Evolutionary conservation across 768 basidiomycete genomes (phyloP).

Genomic region (Lentinula raphanica): DNA sequence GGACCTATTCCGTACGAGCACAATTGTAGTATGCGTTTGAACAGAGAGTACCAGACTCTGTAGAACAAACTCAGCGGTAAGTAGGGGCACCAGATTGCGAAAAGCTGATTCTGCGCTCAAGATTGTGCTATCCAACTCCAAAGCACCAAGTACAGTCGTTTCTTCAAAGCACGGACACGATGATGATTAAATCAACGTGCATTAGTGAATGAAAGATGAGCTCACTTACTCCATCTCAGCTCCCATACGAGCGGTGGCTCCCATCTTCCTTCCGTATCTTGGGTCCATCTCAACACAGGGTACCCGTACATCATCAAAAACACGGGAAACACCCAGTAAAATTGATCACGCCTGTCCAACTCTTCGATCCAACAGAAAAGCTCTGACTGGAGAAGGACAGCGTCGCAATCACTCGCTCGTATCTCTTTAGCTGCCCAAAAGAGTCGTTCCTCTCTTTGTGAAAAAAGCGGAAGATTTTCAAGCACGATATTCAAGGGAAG

Average conservation of each 20-base stretch:
- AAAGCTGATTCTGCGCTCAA: not conserved
- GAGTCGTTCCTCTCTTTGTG: not conserved
- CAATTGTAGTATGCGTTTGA: not conserved
- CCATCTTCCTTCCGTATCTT: not conserved
- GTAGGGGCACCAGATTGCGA: not conserved
- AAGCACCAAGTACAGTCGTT: not conserved
- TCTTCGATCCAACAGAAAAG: not conserved
- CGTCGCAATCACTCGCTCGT: not conserved
- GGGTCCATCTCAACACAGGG: not conserved
- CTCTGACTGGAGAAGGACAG: not conserved
- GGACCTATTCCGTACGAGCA: not conserved
- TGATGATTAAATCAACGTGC: not conserved
- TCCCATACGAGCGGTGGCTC: conserved; percentile 1
- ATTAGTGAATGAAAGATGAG: not conserved
- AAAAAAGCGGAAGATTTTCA: not conserved
- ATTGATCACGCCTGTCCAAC: not conserved
- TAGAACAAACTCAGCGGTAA: not conserved
- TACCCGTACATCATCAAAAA: not conserved
- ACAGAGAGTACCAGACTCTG: not conserved
- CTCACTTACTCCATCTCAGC: not conserved
- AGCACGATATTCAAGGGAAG: not conserved
- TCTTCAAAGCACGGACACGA: not conserved
- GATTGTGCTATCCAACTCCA: not conserved
- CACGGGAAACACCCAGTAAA: not conserved
- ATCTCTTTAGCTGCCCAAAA: not conserved